A percentile compares a stretch with the other conserved stretches of the same genome.
Evolutionary conservation across 495 filamentous ascomycete genomes (phyloP).

Genomic region (Melanomma pulvis-pyrius): DNA sequence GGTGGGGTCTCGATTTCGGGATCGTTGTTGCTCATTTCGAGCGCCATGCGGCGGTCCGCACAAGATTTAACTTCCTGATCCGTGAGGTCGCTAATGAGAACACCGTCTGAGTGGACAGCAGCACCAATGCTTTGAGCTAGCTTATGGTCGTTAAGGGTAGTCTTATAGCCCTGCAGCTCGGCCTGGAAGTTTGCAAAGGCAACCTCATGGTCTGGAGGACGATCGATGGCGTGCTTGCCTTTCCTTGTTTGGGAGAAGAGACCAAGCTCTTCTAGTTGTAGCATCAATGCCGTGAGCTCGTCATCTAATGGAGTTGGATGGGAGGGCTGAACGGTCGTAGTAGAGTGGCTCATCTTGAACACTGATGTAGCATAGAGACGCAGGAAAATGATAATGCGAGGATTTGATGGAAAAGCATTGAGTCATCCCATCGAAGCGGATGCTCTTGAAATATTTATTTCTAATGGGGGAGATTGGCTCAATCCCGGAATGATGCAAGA

Average conservation of each 20-base stretch:
- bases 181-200: slow-evolving; percentile 4
- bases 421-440: too few species aligned
- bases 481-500: too few species aligned
- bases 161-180: slow-evolving; percentile 2
- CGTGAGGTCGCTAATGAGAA: slow-evolving; percentile 1
- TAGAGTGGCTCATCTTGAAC: slow-evolving; percentile 1
- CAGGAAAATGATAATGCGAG: too few species aligned
- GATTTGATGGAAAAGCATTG: too few species aligned
- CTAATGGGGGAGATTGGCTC: too few species aligned
- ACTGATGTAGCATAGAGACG: too few species aligned
- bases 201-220: slow-evolving; percentile 11
- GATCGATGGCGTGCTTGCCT: slow-evolving; percentile 13
- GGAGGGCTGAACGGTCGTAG: slow-evolving; percentile 5
- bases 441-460: too few species aligned
- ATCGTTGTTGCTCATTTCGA: slow-evolving; percentile 13
- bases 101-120: slow-evolving; percentile 21
- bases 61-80: slow-evolving; percentile 2
- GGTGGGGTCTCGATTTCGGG: slow-evolving; percentile 19
- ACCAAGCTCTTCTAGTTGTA: slow-evolving; percentile 26
- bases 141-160: slow-evolving; percentile 10
- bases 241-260: not conserved
- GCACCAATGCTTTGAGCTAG: slow-evolving; percentile 24
- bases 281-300: slow-evolving; percentile 21
- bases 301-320: slow-evolving; percentile 21
- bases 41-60: slow-evolving; percentile 13